Evolutionary conservation across 2,329 filamentous ascomycete species (phyloP).

Genomic region (Cyphellophora europaea): DNA sequence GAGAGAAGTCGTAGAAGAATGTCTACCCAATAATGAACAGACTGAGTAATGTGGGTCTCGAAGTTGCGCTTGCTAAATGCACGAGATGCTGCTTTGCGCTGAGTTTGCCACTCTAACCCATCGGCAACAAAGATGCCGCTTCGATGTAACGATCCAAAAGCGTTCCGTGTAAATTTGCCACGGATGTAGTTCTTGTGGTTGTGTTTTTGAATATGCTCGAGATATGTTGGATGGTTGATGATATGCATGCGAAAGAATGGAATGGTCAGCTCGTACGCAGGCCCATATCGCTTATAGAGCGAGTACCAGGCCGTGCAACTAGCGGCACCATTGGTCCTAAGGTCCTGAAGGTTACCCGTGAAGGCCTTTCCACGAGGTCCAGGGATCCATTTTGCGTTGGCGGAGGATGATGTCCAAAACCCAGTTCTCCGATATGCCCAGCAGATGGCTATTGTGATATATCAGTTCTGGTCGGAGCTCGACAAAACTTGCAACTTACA

Average conservation of each 20-base stretch:
- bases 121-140: slow-evolving; percentile 9
- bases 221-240: slow-evolving; percentile 10
- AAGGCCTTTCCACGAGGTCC: slow-evolving; percentile 9
- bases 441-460: slow-evolving; percentile 15
- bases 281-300: slow-evolving; percentile 6
- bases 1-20: slow-evolving; percentile 7
- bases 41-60: slow-evolving; percentile 9
- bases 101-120: slow-evolving; percentile 7
- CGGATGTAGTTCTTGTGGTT: slow-evolving; percentile 11
- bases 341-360: slow-evolving; percentile 7
- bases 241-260: slow-evolving; percentile 12
- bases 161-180: slow-evolving; percentile 7
- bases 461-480: no score
- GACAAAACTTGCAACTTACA: no score
- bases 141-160: slow-evolving; percentile 8
- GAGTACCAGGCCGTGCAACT: slow-evolving; percentile 11
- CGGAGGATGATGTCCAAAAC: slow-evolving; percentile 8
- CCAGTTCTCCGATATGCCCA: slow-evolving; percentile 9
- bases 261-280: slow-evolving; percentile 10
- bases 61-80: slow-evolving; percentile 12
- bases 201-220: slow-evolving; percentile 10
- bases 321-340: slow-evolving; percentile 8
- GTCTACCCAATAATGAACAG: slow-evolving; percentile 9
- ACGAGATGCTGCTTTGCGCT: slow-evolving; percentile 8
- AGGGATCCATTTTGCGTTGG: slow-evolving; percentile 9